Evolutionary conservation across 768 basidiomycete genomes (phyloP).

Genomic region (Galerina marginata): DNA sequence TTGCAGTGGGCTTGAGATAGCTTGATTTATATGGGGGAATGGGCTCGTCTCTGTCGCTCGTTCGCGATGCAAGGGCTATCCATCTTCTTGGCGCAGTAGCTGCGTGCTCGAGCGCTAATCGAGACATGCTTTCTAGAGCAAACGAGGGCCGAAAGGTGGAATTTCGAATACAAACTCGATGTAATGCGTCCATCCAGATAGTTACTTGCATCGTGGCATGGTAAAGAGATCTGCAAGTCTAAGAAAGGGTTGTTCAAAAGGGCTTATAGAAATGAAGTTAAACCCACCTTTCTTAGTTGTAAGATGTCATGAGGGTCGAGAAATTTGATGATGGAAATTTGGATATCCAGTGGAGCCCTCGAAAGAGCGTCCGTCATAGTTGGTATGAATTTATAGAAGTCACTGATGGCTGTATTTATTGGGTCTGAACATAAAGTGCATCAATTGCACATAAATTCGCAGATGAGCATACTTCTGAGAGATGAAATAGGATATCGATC

Average conservation of each 20-base stretch:
- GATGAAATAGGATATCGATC: too few relatives aligned
- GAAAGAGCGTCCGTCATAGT: too few relatives aligned
- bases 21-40: background rate
- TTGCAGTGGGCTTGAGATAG: slow-evolving; percentile 12
- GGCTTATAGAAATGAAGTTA: background rate
- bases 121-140: slow-evolving; percentile 30
- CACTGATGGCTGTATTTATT: too few relatives aligned
- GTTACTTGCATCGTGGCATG: slow-evolving; percentile 24
- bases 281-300: slow-evolving; percentile 5
- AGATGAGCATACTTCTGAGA: too few relatives aligned
- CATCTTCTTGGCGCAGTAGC: slow-evolving; percentile 29
- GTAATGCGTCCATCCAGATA: slow-evolving; percentile 34
- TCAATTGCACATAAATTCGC: too few relatives aligned
- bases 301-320: slow-evolving; percentile 10
- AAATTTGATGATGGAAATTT: background rate
- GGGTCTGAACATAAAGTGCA: too few relatives aligned
- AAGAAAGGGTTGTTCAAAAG: background rate
- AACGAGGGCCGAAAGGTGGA: slow-evolving; percentile 27
- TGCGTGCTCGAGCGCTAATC: slow-evolving; percentile 30
- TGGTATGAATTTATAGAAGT: too few relatives aligned
- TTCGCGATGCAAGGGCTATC: slow-evolving; percentile 13
- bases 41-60: slow-evolving; percentile 3
- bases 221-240: slow-evolving; percentile 31
- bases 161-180: slow-evolving; percentile 24
- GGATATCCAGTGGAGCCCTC: slow-evolving; percentile 6